Conservation (phyloP, 1,284 basidiomycete genomes). For the Polyporus tsugae region DNA sequence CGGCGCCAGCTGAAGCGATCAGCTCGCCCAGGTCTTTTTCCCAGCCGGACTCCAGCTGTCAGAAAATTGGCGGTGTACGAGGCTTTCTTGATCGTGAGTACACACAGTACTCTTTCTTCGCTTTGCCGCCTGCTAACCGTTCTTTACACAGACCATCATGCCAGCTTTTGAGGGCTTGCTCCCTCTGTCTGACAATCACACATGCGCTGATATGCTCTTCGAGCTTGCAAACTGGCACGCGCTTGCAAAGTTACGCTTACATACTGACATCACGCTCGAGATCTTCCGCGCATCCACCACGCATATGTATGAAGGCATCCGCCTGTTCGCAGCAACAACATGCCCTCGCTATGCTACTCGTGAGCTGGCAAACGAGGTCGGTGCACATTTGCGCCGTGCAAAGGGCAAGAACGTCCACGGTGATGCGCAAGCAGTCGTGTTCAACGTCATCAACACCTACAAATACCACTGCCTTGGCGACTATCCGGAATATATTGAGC, state of each 20-base stretch:
- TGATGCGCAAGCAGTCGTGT: conserved; percentile 21
- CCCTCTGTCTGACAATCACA: conserved; percentile 29
- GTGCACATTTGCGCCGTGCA: too few relatives aligned
- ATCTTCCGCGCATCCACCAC: conserved; percentile 29
- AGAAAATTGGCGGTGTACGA: too few relatives aligned
- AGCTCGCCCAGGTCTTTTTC: too few relatives aligned
- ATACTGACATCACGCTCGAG: conserved; percentile 38
- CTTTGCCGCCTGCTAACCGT: too few relatives aligned
- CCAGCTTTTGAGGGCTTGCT: conserved; percentile 42
- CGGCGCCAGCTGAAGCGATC: too few relatives aligned
- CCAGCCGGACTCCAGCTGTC: too few relatives aligned
- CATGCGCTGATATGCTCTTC: conserved; percentile 39
- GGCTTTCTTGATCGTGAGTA: too few relatives aligned
- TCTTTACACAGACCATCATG: conserved; percentile 34
- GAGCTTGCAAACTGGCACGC: conserved; percentile 41
- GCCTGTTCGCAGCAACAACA: conserved; percentile 32
- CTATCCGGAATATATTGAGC: conserved; percentile 40
- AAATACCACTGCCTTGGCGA: conserved; percentile 45
- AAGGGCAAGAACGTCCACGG: conserved; percentile 21
- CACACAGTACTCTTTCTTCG: too few relatives aligned
- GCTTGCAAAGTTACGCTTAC: conserved; percentile 43
- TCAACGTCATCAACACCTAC: conserved; percentile 34
- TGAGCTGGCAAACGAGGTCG: conserved; percentile 40
- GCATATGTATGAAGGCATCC: conserved; percentile 30
- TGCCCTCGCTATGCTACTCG: conserved; percentile 30